These are phyloP conservation scores for Artemisia argyi DNA, from an alignment of 129 eudicot genomes.

Conservation along the genomic window DNA sequence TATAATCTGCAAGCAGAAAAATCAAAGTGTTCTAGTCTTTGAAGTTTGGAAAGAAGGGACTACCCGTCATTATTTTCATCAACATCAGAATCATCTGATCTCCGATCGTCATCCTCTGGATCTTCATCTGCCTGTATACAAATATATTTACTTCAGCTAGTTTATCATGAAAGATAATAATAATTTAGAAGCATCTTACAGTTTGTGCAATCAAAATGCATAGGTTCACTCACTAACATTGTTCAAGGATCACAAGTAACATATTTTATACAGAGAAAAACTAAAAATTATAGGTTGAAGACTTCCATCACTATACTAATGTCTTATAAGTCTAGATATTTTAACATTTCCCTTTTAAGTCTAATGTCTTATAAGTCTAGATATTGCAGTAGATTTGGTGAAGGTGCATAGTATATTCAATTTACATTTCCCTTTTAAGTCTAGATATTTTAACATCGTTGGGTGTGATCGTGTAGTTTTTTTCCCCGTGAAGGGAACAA, in stretches of 20 bases:
- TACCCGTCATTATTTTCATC: constrained; percentile 59
- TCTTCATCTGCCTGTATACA: constrained; percentile 75
- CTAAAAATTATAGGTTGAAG: neutral
- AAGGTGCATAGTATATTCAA: neutral
- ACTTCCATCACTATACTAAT: too few species aligned
- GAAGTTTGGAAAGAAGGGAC: neutral
- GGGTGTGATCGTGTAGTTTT: neutral
- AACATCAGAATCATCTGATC: constrained; percentile 68
- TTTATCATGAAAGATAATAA: neutral
- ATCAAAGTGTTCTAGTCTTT: neutral
- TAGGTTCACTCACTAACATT: neutral
- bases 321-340: too few species aligned
- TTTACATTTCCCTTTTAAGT: neutral
- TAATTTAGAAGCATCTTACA: constrained; percentile 1
- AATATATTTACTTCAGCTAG: constrained; percentile 8
- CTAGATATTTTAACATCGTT: neutral
- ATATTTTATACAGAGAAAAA: neutral
- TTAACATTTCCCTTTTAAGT: too few species aligned
- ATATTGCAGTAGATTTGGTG: too few species aligned
- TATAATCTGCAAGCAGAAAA: neutral
- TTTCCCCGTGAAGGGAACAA: constrained; percentile 46
- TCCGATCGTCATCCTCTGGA: constrained; percentile 64
- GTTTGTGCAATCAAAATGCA: neutral
- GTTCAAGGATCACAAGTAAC: constrained; percentile 4
- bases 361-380: too few species aligned